These are phyloP conservation scores for Vigna trinervia DNA, from an alignment of 306 rosid genomes.

Conservation along the genomic window DNA sequence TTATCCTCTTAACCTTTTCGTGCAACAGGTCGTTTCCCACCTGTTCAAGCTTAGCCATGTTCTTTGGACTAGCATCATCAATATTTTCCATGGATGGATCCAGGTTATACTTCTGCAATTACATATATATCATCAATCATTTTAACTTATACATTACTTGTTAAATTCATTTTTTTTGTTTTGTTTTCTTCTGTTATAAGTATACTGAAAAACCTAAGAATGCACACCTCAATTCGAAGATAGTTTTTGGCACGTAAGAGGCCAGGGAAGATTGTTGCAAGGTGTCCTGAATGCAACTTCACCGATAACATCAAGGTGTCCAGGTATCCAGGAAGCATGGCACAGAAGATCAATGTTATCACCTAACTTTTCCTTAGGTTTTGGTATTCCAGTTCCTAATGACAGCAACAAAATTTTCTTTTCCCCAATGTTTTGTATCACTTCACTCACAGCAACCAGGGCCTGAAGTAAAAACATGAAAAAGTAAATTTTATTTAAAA, in stretches of 20 bases:
- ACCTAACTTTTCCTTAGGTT: neutral
- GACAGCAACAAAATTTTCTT: neutral
- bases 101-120: constrained; percentile 14
- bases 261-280: constrained; percentile 38
- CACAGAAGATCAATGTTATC: neutral
- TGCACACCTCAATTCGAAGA: constrained; percentile 35
- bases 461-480: neutral
- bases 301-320: rapidly evolving
- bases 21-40: neutral
- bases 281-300: neutral
- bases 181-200: too few relatives aligned
- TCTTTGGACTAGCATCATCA: neutral
- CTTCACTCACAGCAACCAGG: neutral
- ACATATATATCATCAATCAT: neutral
- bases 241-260: neutral
- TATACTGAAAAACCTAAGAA: neutral
- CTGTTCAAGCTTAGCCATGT: neutral
- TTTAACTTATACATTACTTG: too few relatives aligned
- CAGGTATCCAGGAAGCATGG: rapidly evolving
- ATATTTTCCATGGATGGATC: neutral
- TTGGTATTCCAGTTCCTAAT: neutral
- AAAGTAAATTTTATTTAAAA: too few relatives aligned
- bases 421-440: neutral
- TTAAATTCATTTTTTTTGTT: too few relatives aligned
- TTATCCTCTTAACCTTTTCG: constrained; percentile 7